These are phyloP conservation scores for Gossypium lobatum DNA, from an alignment of 441 rosid genomes.

Conservation along the genomic window DNA sequence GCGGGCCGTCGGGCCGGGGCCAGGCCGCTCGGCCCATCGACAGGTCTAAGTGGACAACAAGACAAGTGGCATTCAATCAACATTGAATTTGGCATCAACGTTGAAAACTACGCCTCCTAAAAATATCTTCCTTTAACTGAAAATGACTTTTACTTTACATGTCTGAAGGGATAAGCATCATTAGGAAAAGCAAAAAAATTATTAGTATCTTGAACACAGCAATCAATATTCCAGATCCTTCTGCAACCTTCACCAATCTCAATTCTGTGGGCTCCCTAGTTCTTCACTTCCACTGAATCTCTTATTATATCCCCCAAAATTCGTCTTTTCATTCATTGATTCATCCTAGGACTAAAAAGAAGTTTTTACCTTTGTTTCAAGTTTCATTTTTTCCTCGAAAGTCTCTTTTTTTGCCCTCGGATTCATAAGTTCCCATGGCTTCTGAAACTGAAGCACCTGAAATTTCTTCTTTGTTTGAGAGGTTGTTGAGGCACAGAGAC, in stretches of 20 bases:
- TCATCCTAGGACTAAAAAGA: background rate
- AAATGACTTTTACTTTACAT: background rate
- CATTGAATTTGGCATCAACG: background rate
- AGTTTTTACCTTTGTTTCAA: background rate
- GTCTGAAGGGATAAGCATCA: conserved; percentile 15
- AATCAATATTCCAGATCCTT: conserved; percentile 46
- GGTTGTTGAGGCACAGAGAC: conserved; percentile 39
- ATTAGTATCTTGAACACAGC: background rate
- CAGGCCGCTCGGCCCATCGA: no score
- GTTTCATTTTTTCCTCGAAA: background rate
- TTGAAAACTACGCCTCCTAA: background rate
- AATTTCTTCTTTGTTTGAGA: conserved; percentile 28
- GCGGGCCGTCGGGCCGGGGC: no score
- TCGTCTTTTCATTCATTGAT: background rate
- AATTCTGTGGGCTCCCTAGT: conserved; percentile 15
- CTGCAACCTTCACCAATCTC: conserved; percentile 31
- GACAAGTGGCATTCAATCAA: background rate
- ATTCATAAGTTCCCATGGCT: conserved; percentile 20
- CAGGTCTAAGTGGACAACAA: background rate
- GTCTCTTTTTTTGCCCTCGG: background rate
- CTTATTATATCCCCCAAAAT: background rate
- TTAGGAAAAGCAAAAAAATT: background rate
- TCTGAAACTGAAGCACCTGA: conserved; percentile 29
- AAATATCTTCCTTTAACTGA: conserved; percentile 9
- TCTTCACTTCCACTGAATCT: background rate